Base-by-base conservation (phyloP, 2,329 filamentous ascomycete genomes). In the Pseudocercospora musae region DNA sequence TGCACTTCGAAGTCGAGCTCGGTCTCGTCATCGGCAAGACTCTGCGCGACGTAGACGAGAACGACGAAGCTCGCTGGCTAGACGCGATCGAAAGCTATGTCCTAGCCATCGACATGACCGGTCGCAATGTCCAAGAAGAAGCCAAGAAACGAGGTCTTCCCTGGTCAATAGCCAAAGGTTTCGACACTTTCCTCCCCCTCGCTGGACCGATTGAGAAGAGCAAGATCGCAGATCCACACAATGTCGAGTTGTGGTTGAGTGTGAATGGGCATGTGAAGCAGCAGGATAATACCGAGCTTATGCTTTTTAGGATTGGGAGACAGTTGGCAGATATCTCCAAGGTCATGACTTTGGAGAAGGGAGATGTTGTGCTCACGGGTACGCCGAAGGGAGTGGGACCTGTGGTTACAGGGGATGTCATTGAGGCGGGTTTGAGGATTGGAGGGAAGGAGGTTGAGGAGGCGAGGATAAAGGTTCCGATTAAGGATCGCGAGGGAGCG, bases 91-190 rank as follows among this genome's bases (percentile, higher is more conserved):
- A 89, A 69, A 88, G 91, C 72, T 99, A 98, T 78, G 85, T 94
- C 68, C 84, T 98, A 52, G 88, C 90, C 70, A 97, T 99, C 72
- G 95, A 99, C 79, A 96, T 99, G 91, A 99, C 95, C 9, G 95
- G 90, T 0, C 90, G 95, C 68, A 98, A 98, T 78, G 86, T 91
- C 6, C 95, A 99, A 79, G 91, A 96, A 71, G 92, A 97, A 80
- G 94, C 94, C 68, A 99, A 98, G 86, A 92, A 90, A 80, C 96
- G 95, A 82, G 92, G 95, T 37, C 87, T 98, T 15, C 95, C 95
- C 7, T 99, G 95, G 95, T 87, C 88, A 72, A 97, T 97, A 69
- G 89, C 91, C 70, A 99, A 99, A 82, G 95, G 95, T 52, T 99
- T 98, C 76, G 95, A 99, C 77, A 98, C 95, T 2, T 99, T 99